A percentile compares a stretch with the other conserved stretches of the same genome.
Conservation (phyloP, 192 early-diverging fungal species). For the Diversispora eburnea region DNA sequence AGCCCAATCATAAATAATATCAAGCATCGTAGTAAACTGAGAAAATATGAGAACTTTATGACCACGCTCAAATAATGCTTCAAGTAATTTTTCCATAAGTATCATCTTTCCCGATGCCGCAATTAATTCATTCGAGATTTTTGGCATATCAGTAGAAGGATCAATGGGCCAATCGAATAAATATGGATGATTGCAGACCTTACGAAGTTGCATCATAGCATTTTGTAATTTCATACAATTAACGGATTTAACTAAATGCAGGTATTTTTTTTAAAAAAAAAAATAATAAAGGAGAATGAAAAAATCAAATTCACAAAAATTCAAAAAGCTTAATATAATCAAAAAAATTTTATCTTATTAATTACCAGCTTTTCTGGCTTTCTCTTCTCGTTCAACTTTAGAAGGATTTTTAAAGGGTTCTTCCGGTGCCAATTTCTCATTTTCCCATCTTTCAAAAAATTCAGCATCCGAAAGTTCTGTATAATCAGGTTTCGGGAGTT, state of each 20-base stretch:
- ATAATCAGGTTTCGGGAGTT: constrained; percentile 26
- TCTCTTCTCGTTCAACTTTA: neutral
- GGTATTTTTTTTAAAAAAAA: too few species aligned
- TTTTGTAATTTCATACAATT: constrained; percentile 79
- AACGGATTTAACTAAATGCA: constrained; percentile 33
- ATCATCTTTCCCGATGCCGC: constrained; percentile 84
- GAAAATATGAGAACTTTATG: constrained; percentile 95
- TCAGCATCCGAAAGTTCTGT: constrained; percentile 38
- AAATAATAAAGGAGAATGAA: too few species aligned
- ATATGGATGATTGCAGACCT: constrained; percentile 96
- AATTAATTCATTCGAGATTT: constrained; percentile 55
- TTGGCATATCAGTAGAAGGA: constrained; percentile 49
- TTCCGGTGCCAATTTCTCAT: constrained; percentile 4
- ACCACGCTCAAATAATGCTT: constrained; percentile 68
- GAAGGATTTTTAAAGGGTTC: neutral
- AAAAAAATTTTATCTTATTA: neutral
- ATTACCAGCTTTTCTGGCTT: neutral
- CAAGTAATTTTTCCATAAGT: constrained; percentile 76
- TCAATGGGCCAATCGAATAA: constrained; percentile 80
- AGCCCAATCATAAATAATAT: constrained; percentile 91
- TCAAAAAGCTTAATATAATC: neutral
- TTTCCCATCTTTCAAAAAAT: constrained; percentile 47
- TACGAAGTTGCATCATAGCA: constrained; percentile 88
- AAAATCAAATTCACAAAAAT: neutral
- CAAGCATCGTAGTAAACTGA: constrained; percentile 87